Evolutionary conservation across 2,329 filamentous ascomycete genomes (phyloP).

Genomic region (Beauveria sp.): DNA sequence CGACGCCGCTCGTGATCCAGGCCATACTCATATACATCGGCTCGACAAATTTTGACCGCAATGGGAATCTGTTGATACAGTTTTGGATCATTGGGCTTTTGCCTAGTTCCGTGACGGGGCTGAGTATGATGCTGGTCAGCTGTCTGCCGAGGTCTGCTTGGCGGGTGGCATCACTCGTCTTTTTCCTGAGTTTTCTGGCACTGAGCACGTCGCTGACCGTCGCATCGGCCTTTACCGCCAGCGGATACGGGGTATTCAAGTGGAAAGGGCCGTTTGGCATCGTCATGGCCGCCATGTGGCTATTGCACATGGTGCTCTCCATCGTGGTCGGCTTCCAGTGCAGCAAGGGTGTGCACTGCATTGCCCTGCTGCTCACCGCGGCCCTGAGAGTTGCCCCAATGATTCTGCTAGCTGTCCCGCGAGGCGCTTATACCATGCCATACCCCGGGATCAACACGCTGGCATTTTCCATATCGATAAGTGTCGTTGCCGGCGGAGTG

Average conservation of each 20-base stretch:
- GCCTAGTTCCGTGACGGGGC: background rate
- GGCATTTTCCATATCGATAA: background rate
- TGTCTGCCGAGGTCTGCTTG: background rate
- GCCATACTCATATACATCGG: conserved; percentile 6
- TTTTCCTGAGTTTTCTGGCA: background rate
- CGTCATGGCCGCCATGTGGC: conserved; percentile 2
- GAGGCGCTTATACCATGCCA: background rate
- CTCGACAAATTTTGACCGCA: background rate
- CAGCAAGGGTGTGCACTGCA: conserved; percentile 1
- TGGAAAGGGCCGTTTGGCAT: background rate
- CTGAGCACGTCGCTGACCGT: background rate
- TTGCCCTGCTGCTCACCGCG: background rate
- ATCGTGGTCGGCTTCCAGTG: conserved; percentile 1
- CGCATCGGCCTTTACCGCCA: background rate
- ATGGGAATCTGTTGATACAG: background rate
- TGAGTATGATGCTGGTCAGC: background rate
- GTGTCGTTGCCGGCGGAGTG: background rate
- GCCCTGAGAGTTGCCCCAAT: background rate
- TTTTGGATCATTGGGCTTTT: conserved; percentile 6
- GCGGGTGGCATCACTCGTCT: background rate
- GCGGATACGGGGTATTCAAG: background rate
- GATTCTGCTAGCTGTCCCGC: background rate
- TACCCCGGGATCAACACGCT: background rate
- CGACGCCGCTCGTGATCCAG: background rate
- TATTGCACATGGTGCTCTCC: conserved; percentile 3